Evolutionary conservation across 352 stramenopile species (phyloP), one percentile per base, ranked within the genome.

Genomic region (Globisporangium cylindrosporum): DNA sequence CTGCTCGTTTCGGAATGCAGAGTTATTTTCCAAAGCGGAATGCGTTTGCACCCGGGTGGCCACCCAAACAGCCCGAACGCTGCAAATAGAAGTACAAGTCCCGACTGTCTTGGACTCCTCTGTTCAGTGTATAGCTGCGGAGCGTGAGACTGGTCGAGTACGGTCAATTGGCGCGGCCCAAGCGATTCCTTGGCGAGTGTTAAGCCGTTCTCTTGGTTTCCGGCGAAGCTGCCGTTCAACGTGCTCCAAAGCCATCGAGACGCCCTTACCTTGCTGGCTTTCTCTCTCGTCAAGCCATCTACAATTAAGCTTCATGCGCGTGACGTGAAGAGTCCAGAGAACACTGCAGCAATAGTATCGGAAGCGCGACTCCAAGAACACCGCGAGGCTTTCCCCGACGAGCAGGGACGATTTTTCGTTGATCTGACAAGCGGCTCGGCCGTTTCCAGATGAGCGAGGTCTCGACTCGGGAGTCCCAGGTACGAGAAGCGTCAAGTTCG

Each of bases 251-350:
- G 36, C 36, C 36, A 18, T 43, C 10, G 36, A 43, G 36, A 43
- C 36, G 36, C 1, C 12, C 36, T 32, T 43, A 12, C 12, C 36
- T 43, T 43, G 12, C 10, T 43, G 36, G 36, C 15, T 18, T 15
- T 43, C 10, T 5, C 60, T 34, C 65, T 57, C 24, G 69, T 64
- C 24, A 10, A 18, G 25, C 12, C 22, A n/a, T n/a, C 27, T 12
- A n/a, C 29, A 41, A 49, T n/a, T 25, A 34, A 63, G 36, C 58
- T 64, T 55, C 38, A 64, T 62, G 56, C 56, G 32, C 56, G 29
- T 2, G n/a, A 48, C 32, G 1, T 29, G 18, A 15, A 62, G 56
- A 49, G 20, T 18, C 7, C 36, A 18, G 22, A 1, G 7, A 25
- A 6, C 6, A 8, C 14, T 18, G 20, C 29, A 41, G 18, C 27